These are phyloP conservation scores for Trifolium fragiferum DNA, from an alignment of 306 rosid species.

Conservation along the genomic window DNA sequence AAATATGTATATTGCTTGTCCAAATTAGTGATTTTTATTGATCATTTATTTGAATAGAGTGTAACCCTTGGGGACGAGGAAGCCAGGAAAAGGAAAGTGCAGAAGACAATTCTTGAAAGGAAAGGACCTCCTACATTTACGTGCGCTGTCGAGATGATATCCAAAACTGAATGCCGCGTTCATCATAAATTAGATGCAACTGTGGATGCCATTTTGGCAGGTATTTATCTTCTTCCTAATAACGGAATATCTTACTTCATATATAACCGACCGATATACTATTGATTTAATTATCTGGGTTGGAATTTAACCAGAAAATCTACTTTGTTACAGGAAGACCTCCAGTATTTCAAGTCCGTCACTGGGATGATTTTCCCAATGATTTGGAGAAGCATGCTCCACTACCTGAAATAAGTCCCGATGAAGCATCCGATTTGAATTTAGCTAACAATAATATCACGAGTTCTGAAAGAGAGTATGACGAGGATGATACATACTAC, in stretches of 20 bases:
- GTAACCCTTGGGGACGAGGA: slow-evolving; percentile 99
- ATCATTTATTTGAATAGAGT: slow-evolving; percentile 67
- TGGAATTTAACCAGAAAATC: slow-evolving; percentile 29
- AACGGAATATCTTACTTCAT: slow-evolving; percentile 22
- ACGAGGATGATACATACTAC: slow-evolving; percentile 51
- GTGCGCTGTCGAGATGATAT: slow-evolving; percentile 97
- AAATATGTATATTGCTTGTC: slow-evolving; percentile 35
- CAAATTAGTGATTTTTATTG: slow-evolving; percentile 32
- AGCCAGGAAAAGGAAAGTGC: slow-evolving; percentile 95
- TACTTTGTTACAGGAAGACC: slow-evolving; percentile 61
- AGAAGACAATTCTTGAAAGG: slow-evolving; percentile 99
- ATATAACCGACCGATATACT: slow-evolving; percentile 12
- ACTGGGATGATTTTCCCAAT: slow-evolving; percentile 56
- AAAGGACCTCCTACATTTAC: slow-evolving; percentile 93
- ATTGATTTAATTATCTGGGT: slow-evolving; percentile 23
- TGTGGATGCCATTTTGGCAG: slow-evolving; percentile 94
- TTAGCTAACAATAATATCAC: slow-evolving; percentile 42
- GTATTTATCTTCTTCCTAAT: slow-evolving; percentile 47
- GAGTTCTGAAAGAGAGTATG: slow-evolving; percentile 55
- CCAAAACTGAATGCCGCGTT: slow-evolving; percentile 88
- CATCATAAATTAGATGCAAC: slow-evolving; percentile 97
- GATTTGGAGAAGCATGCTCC: slow-evolving; percentile 58
- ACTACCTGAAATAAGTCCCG: slow-evolving; percentile 46
- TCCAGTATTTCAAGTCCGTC: slow-evolving; percentile 87
- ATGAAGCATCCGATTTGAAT: slow-evolving; percentile 48